These are phyloP conservation scores for Verticillium nonalfalfae DNA, from an alignment of 2,329 filamentous ascomycete species.

Conservation along the genomic window DNA sequence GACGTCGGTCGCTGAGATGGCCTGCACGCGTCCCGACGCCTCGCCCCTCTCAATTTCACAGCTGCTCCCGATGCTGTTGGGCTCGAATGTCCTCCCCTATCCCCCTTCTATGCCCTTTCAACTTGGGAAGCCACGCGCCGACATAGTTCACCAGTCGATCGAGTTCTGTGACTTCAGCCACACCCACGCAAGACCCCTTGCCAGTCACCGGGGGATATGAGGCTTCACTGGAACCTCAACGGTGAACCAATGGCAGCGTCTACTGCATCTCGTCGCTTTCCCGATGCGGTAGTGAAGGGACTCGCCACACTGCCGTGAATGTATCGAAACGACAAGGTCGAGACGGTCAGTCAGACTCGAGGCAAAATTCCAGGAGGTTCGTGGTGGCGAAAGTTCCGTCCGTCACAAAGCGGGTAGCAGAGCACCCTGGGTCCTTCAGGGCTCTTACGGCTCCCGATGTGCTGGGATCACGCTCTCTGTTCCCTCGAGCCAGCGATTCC, in stretches of 20 bases:
- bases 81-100: background rate
- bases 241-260: slow-evolving; percentile 10
- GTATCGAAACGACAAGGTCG: background rate
- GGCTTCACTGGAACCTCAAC: slow-evolving; percentile 5
- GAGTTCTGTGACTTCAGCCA: background rate
- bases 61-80: background rate
- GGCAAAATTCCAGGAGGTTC: background rate
- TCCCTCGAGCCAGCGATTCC: background rate
- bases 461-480: background rate
- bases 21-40: no score
- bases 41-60: no score
- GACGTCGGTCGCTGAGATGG: background rate
- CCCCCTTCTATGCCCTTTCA: background rate
- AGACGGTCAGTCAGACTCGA: background rate
- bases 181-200: background rate
- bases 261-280: slow-evolving; percentile 5
- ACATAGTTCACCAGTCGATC: background rate
- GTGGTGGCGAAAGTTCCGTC: background rate
- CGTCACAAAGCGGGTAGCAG: background rate
- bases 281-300: slow-evolving; percentile 6
- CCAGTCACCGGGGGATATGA: background rate
- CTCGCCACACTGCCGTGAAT: slow-evolving; percentile 2
- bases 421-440: background rate
- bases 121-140: background rate
- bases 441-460: background rate